Base-by-base conservation (phyloP, 495 filamentous ascomycete genomes). In the Trichoderma gamsii region DNA sequence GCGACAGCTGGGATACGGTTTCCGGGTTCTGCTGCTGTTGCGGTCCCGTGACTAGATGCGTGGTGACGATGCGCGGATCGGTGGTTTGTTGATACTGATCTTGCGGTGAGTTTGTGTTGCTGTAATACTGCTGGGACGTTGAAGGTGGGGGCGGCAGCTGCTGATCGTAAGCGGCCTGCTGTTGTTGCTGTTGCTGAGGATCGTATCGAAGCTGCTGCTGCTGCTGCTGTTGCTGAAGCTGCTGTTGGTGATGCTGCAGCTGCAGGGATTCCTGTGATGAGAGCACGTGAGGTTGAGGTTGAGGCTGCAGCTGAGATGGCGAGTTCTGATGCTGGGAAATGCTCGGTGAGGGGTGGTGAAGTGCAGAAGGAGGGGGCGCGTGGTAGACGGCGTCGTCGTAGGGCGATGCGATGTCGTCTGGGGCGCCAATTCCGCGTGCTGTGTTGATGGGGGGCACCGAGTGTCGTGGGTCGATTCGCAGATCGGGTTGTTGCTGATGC, bases 1-100 rank as follows among this genome's bases (percentile, higher is more conserved):
- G 84, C 73, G 88, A 90, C 69, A 87, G 76, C 75, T 89, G 87
- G 49, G 85, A 82, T 68, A 86, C 68, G 63, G 83, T 77, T 71
- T 85, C 81, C 18, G 82, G 76, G 69, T 84, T 85, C 21, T 82
- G 79, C 41, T 75, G 73, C 65, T 66, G 65, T 16, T 66, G 65
- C 43, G 65, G 4, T 23, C n/a, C 41, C 51, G 65, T 38, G 63
- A 23, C 67, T 59, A 69, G 63, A 66, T 65, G 46, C 21, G 13
- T 68, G 70, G 72, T 56, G 35, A 59, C 27, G 72, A 71, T 41
- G 44, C 29, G 69, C 71, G 71, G 56, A 68, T 69, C 52, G 63
- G 25, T 35, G 65, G 70, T n/a, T 67, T 61, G 25, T 66, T 69
- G 32, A 68, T 64, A 23, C 70, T 67, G 8, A 64, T n/a, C 16